Conservation (phyloP, 352 stramenopile genomes). For the Phytophthora kernoviae region DNA sequence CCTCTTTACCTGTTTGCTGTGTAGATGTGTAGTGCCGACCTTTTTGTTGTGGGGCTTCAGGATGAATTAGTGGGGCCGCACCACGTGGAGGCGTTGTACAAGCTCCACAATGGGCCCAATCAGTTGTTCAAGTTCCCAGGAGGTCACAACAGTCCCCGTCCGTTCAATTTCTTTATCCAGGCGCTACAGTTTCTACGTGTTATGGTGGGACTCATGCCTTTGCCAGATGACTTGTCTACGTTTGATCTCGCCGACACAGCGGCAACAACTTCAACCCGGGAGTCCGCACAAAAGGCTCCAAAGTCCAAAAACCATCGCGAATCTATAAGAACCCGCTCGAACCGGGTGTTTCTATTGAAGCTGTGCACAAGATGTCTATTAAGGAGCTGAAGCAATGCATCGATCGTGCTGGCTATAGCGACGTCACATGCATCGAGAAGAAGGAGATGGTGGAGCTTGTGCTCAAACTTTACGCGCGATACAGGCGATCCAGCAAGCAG, state of each 20-base stretch:
- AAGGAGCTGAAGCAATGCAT: conserved; percentile 84
- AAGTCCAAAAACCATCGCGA: conserved; percentile 45
- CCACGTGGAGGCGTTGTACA: conserved; percentile 75
- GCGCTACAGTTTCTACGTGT: conserved; percentile 81
- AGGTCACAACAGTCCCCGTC: conserved; percentile 80
- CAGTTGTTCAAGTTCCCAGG: conserved; percentile 82
- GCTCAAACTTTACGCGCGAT: conserved; percentile 76
- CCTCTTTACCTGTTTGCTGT: not conserved
- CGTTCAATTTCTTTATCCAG: conserved; percentile 80
- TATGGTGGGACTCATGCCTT: conserved; percentile 76
- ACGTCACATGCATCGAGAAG: conserved; percentile 83
- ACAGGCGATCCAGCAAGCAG: conserved; percentile 60
- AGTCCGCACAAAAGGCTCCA: conserved; percentile 12
- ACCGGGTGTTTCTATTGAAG: conserved; percentile 56
- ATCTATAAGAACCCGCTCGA: conserved; percentile 76
- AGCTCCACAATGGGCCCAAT: conserved; percentile 77
- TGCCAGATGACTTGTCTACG: conserved; percentile 60
- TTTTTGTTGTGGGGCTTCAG: conserved; percentile 78
- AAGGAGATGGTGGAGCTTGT: conserved; percentile 84
- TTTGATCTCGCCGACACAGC: conserved; percentile 43
- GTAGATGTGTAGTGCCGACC: conserved; percentile 50
- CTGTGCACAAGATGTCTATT: conserved; percentile 71
- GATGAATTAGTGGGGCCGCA: conserved; percentile 83
- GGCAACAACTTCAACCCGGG: conserved; percentile 22
- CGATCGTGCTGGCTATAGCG: conserved; percentile 68